These are phyloP conservation scores for Dendrobium nobile DNA, from an alignment of 106 monocot genomes.

Conservation along the genomic window DNA sequence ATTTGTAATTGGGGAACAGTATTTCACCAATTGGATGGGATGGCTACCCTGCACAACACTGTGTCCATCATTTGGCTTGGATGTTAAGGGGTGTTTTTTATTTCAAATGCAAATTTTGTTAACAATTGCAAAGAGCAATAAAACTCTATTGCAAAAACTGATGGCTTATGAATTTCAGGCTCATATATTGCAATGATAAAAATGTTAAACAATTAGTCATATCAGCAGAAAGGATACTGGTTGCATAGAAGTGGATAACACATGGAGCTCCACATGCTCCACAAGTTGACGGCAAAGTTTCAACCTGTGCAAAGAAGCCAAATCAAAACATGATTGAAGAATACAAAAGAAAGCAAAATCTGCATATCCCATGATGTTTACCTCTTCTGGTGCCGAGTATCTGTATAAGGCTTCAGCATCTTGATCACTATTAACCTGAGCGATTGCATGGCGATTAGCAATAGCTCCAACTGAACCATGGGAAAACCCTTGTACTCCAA, in stretches of 20 bases:
- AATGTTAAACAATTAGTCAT: neutral
- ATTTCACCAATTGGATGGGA: neutral
- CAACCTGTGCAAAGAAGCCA: constrained; percentile 37
- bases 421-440: constrained; percentile 67
- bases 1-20: neutral
- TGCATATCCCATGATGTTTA: constrained; percentile 13
- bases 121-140: neutral
- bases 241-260: constrained; percentile 70
- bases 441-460: constrained; percentile 79
- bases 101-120: neutral
- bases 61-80: neutral
- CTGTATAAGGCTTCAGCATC: constrained; percentile 69
- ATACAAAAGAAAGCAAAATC: neutral
- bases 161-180: neutral
- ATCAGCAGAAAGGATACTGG: constrained; percentile 67
- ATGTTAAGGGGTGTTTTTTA: neutral
- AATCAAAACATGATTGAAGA: neutral
- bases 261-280: constrained; percentile 74
- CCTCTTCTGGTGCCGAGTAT: constrained; percentile 98
- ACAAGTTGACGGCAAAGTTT: constrained; percentile 90
- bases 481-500: constrained; percentile 22
- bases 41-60: neutral
- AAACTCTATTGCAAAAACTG: neutral
- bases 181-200: neutral
- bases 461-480: constrained; percentile 85